Evolutionary conservation across 1,284 basidiomycete species (phyloP).

Genomic region (Flammula alnicola): DNA sequence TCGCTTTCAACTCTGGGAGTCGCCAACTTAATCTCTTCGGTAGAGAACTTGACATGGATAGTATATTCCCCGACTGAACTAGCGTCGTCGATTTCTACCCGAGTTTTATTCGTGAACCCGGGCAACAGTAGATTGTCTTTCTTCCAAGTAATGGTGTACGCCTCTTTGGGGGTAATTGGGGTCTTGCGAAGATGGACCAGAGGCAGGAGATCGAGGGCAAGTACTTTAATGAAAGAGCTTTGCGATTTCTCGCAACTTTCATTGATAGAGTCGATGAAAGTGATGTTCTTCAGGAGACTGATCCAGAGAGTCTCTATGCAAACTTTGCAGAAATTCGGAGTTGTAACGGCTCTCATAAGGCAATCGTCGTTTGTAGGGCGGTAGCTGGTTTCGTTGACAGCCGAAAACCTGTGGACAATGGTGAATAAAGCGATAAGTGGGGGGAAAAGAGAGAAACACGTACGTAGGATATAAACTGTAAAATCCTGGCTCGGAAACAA

Average conservation of each 20-base stretch:
- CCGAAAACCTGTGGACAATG: conserved; percentile 52
- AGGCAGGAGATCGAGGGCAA: conserved; percentile 56
- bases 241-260: conserved; percentile 36
- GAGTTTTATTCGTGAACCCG: conserved; percentile 53
- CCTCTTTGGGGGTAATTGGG: conserved; percentile 41
- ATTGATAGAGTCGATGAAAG: conserved; percentile 60
- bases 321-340: conserved; percentile 75
- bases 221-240: conserved; percentile 27
- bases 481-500: conserved; percentile 59
- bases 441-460: conserved; percentile 22
- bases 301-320: conserved; percentile 79
- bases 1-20: conserved; percentile 30
- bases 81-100: conserved; percentile 38
- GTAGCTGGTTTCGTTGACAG: conserved; percentile 65
- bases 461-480: conserved; percentile 81
- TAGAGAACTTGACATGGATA: conserved; percentile 54
- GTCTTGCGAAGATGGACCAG: conserved; percentile 59
- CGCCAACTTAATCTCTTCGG: conserved; percentile 55
- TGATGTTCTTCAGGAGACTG: conserved; percentile 59
- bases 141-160: conserved; percentile 59
- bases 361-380: conserved; percentile 85
- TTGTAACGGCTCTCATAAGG: conserved; percentile 78
- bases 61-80: conserved; percentile 43
- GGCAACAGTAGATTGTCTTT: conserved; percentile 49
- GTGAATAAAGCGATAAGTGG: conserved; percentile 28